Base-by-base conservation (phyloP, 305 asterid species). In the Fraxinus velutina region DNA sequence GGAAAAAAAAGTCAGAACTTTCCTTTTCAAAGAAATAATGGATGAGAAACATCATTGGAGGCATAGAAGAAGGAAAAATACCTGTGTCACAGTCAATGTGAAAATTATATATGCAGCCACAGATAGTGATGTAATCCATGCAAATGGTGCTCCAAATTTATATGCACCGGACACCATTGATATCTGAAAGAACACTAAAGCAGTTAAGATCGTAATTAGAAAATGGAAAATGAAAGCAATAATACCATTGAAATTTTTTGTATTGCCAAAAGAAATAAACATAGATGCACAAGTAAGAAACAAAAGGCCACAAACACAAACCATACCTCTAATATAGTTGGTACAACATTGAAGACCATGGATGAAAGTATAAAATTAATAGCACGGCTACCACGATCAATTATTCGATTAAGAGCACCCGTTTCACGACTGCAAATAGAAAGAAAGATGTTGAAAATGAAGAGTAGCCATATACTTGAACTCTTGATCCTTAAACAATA, bases 351-450 rank as follows among this genome's bases (percentile, higher is more conserved):
- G 89, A 96, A 96, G 74, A 96, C 97, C 99, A 93, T 94, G 17
- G 99, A 78, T 27, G 98, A 93, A 84, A 96, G 98, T 75, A 96
- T 91, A 87, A 94, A 96, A 86, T 96, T 94, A 82, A 96, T 96
- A 83, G 99, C 99, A 13, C 99, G 97, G 88, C 99, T 96, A 85
- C 99, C 99, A 83, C 99, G 98, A 83, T 96, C 99, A 76, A 96
- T 96, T 42, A 86, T 93, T 79, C 98, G 94, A 89, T 90, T 94
- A 72, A 96, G 95, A 80, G 90, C 98, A 86, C 99, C 99, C 15
- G 99, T 96, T 89, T 96, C 98, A 80, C 99, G 98, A 86, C 98
- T 96, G 90, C 83, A 88, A 33, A 50, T 50, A 50, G 60, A 80
- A 47, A 83, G 42, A 78, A 21, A 88, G 27, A 72, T 22, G 80